Base-by-base conservation (phyloP, 306 rosid species). In the Vigna angularis region DNA sequence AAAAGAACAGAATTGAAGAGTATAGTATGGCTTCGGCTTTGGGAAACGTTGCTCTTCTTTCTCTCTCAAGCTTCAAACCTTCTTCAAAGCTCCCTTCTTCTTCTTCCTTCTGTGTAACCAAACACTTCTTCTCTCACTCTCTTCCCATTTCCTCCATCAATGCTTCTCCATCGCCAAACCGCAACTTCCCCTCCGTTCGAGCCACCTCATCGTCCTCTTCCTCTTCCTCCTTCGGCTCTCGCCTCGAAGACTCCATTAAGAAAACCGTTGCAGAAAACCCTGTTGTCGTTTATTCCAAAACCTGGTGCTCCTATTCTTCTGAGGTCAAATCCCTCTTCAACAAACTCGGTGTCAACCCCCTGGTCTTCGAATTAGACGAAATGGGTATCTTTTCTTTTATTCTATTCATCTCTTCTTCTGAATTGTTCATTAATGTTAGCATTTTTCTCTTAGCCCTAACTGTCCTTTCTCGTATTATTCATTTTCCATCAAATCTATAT, bases 241-340 rank as follows among this genome's bases (percentile, higher is more conserved):
- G 97, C 28, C 99, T 95, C 66, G 98, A 95, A 79, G 98, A 95
- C 64, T 86, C 73, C 79, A 86, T 95, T 26, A 93, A 91, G 87
- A 91, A 87, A 70, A 93, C 97, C 1, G 78, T 93, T n/a, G 32
- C 86, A 0, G 86, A 83, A 1, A 93, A 93, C 75, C 93, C 94
- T 0, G 90, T 95, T 34, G 99, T 93, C 3, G 90, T 95, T 56
- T 95, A 95, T 81, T 95, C 99, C 85, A 95, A 95, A 84, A 86
- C 93, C 1, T 95, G 99, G 99, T 95, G 99, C 77, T 91, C 97
- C 84, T 94, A 93, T 82, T 95, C 98, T 7, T 85, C 93, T 36
- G 99, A 95, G 85, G 96, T 95, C 47, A 95, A 95, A 83, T 50
- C 90, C 16, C 82, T 95, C 84, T 88, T 95, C 89, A 86, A 87